Evolutionary conservation across 768 basidiomycete species (phyloP).

Genomic region (Myochromella boudieri): DNA sequence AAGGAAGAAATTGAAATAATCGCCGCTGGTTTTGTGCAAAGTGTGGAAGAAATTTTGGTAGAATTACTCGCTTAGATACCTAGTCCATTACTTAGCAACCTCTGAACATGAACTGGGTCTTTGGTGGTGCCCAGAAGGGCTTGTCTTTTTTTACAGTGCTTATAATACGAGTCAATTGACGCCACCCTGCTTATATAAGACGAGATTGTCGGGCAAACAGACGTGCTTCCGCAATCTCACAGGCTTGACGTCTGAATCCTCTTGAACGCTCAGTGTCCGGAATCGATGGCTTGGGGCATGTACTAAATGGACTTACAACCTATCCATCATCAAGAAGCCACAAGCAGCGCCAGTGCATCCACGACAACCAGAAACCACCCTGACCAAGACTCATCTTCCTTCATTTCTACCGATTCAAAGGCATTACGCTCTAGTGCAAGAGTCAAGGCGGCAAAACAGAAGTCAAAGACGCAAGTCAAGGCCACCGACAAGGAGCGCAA

Average conservation of each 20-base stretch:
- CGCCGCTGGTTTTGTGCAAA: slow-evolving; percentile 61
- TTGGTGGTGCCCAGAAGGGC: no score
- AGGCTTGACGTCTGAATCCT: slow-evolving; percentile 32
- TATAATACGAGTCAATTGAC: slow-evolving; percentile 21
- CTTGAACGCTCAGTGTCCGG: slow-evolving; percentile 37
- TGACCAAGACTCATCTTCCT: slow-evolving; percentile 36
- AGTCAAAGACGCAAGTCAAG: slow-evolving; percentile 62
- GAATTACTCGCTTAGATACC: slow-evolving; percentile 29
- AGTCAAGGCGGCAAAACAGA: slow-evolving; percentile 74
- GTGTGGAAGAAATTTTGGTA: slow-evolving; percentile 62
- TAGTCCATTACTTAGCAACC: not conserved
- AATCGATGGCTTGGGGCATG: slow-evolving; percentile 86
- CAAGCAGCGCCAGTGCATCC: slow-evolving; percentile 61
- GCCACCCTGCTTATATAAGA: slow-evolving; percentile 50
- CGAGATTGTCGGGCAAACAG: slow-evolving; percentile 34
- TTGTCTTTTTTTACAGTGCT: no score
- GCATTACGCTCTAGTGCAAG: slow-evolving; percentile 73
- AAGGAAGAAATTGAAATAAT: slow-evolving; percentile 68
- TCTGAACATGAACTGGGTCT: not conserved
- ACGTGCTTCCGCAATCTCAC: slow-evolving; percentile 29
- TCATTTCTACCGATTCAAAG: slow-evolving; percentile 50
- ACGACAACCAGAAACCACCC: slow-evolving; percentile 39
- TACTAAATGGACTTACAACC: slow-evolving; percentile 92
- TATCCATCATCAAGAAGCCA: slow-evolving; percentile 69
- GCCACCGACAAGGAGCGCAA: slow-evolving; percentile 56